Evolutionary conservation across 1,284 basidiomycete species (phyloP).

Genomic region (Cryptococcus depauperatus): DNA sequence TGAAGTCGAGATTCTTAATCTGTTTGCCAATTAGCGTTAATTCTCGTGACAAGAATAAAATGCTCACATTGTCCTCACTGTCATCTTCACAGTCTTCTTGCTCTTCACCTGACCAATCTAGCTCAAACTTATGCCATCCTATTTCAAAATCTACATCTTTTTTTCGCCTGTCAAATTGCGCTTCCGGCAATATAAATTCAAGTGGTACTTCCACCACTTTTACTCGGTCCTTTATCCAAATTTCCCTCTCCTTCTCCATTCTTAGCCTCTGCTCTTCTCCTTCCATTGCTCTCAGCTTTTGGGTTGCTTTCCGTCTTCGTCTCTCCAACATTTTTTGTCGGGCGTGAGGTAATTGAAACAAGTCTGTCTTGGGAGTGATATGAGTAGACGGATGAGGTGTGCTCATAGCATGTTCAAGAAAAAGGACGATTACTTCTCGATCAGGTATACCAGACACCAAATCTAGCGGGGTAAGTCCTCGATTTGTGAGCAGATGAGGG

Average conservation of each 20-base stretch:
- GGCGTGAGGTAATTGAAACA: slow-evolving; percentile 6
- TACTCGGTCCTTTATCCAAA: slow-evolving; percentile 50
- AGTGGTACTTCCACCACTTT: slow-evolving; percentile 27
- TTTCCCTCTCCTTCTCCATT: slow-evolving; percentile 52
- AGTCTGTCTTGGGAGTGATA: neutral
- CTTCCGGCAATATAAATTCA: slow-evolving; percentile 15
- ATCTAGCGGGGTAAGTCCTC: slow-evolving; percentile 73
- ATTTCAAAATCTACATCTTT: slow-evolving; percentile 1
- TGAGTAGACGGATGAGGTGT: slow-evolving; percentile 15
- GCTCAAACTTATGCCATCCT: slow-evolving; percentile 8
- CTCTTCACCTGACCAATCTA: slow-evolving; percentile 12
- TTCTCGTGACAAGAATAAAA: too few species aligned
- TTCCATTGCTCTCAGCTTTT: slow-evolving; percentile 45
- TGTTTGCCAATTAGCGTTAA: neutral
- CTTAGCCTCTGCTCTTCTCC: slow-evolving; percentile 54
- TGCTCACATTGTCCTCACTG: slow-evolving; percentile 17
- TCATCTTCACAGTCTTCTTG: slow-evolving; percentile 34
- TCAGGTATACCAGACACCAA: slow-evolving; percentile 71
- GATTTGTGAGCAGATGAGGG: slow-evolving; percentile 62
- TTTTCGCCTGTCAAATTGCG: slow-evolving; percentile 3
- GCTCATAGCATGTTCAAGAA: slow-evolving; percentile 52
- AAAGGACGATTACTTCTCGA: slow-evolving; percentile 65
- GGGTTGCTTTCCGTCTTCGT: slow-evolving; percentile 55
- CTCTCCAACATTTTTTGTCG: slow-evolving; percentile 47
- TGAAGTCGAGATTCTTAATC: slow-evolving; percentile 3